Conservation (phyloP, 768 basidiomycete genomes). For the Panus rudis region DNA sequence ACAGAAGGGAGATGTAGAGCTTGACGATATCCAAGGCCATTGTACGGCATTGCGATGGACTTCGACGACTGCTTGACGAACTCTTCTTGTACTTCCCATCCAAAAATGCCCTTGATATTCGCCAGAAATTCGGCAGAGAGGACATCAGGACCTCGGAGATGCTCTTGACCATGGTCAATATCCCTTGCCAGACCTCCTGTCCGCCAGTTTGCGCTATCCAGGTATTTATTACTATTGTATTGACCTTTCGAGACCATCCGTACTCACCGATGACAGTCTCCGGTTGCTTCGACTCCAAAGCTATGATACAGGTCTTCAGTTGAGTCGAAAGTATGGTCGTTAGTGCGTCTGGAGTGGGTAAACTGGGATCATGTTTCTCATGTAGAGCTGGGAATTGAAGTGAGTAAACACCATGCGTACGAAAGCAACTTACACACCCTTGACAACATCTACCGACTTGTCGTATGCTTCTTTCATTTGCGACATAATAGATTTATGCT, state of each 20-base stretch:
- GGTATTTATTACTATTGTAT: not conserved
- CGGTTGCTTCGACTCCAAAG: conserved; percentile 56
- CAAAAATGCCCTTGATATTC: conserved; percentile 82
- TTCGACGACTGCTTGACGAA: conserved; percentile 52
- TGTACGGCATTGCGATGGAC: conserved; percentile 72
- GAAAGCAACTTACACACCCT: conserved; percentile 24
- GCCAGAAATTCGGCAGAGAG: conserved; percentile 92
- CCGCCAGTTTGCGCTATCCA: conserved; percentile 59
- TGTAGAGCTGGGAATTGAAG: conserved; percentile 32
- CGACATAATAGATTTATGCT: conserved; percentile 80
- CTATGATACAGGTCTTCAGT: conserved; percentile 51
- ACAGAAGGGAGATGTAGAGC: conserved; percentile 77
- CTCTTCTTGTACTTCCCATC: conserved; percentile 87
- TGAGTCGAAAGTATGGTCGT: conserved; percentile 35
- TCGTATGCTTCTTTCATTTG: conserved; percentile 62
- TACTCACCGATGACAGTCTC: conserved; percentile 55
- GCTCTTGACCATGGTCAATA: conserved; percentile 73
- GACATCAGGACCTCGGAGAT: conserved; percentile 80
- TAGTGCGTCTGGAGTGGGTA: conserved; percentile 30
- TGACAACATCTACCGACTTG: conserved; percentile 38
- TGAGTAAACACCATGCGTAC: conserved; percentile 2
- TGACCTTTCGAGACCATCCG: not conserved
- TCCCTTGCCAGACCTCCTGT: conserved; percentile 76
- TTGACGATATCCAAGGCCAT: conserved; percentile 88
- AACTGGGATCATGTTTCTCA: conserved; percentile 34